Evolutionary conservation across 306 rosid genomes (phyloP), one percentile per base, ranked within the genome.

Genomic region (Begonia fuchsioides): DNA sequence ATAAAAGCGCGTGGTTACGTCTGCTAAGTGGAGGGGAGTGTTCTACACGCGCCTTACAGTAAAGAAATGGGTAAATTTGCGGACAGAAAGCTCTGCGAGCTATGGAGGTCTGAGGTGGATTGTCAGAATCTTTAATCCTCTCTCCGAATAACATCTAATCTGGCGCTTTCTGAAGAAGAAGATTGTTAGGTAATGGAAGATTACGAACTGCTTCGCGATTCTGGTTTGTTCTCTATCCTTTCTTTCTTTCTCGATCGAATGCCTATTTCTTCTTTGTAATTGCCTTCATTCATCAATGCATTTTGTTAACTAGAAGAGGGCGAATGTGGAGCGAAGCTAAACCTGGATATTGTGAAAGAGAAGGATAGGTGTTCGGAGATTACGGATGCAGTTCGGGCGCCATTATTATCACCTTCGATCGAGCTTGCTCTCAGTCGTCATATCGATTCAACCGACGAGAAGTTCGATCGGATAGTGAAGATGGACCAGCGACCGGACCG

Each of bases 111-210:
- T 40, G 50, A 54, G 35, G 35, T 11, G 49, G 10, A 16, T 49
- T 68, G 78, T 70, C 83, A 80, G 78, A 59, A 13, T 13, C 14
- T 64, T 70, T 64, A 65, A 64, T 54, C 49, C 53, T 61, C 50
- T 12, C 38, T 50, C 46, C 10, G 38, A 59, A 41, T n/a, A 41
- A 41, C 45, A 41, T 41, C 45, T 41, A n/a, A 7, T 39, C 19
- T 16, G 6, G 35, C 39, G 19, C 18, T 3, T 11, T 15, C 55
- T 58, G 51, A 56, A 44, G 51, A 19, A 38, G 51, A 56, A 44
- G 51, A 19, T 58, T 43, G 16, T 9, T n/a, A 17, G 49, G 15
- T 39, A 9, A 58, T 48, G 62, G 62, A 58, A 58, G 54, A 14
- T 58, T 54, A 58, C 49, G 45, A 52, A 11, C 47, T 47, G 38